Percentiles rank a stretch among this genome's conserved stretches.
These are phyloP conservation scores for Raphanus sativus DNA, from an alignment of 345 rosid species.

Conservation along the genomic window DNA sequence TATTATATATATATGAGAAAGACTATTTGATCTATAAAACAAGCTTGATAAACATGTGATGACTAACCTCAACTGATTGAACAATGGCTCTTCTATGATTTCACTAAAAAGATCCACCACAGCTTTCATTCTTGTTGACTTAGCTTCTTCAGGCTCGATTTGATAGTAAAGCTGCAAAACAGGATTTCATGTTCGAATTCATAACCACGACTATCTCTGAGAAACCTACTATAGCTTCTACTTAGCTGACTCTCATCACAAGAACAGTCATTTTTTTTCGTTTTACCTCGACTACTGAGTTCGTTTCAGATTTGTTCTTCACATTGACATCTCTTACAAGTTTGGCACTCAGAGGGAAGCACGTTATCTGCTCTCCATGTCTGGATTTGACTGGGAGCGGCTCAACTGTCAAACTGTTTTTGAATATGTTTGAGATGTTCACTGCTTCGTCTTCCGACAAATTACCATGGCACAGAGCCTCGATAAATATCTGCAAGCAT, in stretches of 20 bases:
- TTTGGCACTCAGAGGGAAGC: conserved; percentile 74
- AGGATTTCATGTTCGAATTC: conserved; percentile 19
- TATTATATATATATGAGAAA: too few species aligned
- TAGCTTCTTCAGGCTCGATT: conserved; percentile 76
- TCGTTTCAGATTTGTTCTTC: conserved; percentile 87
- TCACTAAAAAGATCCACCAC: conserved; percentile 88
- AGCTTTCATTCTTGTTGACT: conserved; percentile 74
- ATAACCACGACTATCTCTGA: conserved; percentile 23
- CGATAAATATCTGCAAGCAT: conserved; percentile 66
- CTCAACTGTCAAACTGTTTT: conserved; percentile 52
- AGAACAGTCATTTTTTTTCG: not conserved
- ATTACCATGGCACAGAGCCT: conserved; percentile 94
- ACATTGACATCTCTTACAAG: conserved; percentile 73
- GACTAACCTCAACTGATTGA: conserved; percentile 90
- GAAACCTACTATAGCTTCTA: conserved; percentile 16
- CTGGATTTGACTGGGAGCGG: conserved; percentile 72
- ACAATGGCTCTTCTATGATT: conserved; percentile 89
- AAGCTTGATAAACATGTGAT: conserved; percentile 11
- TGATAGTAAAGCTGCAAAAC: conserved; percentile 86
- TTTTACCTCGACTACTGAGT: conserved; percentile 88
- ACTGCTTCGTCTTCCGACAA: conserved; percentile 73
- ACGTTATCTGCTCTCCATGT: conserved; percentile 65
- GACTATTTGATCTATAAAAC: not conserved
- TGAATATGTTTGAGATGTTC: conserved; percentile 62
- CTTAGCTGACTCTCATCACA: conserved; percentile 19